phyloP scores from a whole-genome alignment of 257 asterid genomes.

The Salvia rosmarinus region DNA sequence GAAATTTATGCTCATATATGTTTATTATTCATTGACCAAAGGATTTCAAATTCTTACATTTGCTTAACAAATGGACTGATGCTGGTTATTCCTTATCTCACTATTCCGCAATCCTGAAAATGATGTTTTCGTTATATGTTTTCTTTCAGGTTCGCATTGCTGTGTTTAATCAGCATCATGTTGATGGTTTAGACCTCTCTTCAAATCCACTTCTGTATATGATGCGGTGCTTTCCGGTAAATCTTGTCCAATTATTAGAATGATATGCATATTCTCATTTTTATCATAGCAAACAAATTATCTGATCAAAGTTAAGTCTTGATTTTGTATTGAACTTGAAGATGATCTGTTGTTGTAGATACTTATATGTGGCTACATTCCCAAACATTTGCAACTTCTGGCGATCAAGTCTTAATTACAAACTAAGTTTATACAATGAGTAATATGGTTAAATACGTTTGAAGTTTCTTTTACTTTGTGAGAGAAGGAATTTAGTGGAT shows the following conservation, averaged over 20 bases:
- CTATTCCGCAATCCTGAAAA: neutral
- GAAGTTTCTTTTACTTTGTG: constrained; percentile 18
- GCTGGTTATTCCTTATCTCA: constrained; percentile 16
- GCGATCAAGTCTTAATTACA: constrained; percentile 10
- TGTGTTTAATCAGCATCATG: constrained; percentile 95
- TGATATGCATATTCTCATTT: constrained; percentile 21
- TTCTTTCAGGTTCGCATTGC: constrained; percentile 85
- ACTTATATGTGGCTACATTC: constrained; percentile 10
- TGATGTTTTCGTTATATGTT: neutral
- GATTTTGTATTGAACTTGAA: constrained; percentile 5
- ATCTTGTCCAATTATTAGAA: constrained; percentile 13
- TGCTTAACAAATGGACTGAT: neutral
- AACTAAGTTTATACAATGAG: constrained; percentile 9
- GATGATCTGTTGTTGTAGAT: constrained; percentile 18
- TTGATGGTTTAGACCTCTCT: constrained; percentile 95
- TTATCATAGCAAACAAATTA: constrained; percentile 11
- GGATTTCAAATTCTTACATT: constrained; percentile 19
- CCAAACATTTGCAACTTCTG: neutral
- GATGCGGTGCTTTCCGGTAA: constrained; percentile 99
- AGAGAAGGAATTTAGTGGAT: constrained; percentile 12
- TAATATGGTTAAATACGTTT: constrained; percentile 14
- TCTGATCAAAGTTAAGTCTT: neutral
- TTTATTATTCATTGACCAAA: constrained; percentile 19
- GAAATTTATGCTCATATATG: neutral
- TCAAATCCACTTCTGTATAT: constrained; percentile 95